These are phyloP conservation scores for Paecilomyces niveus DNA, from an alignment of 2,329 filamentous ascomycete genomes.

Conservation along the genomic window DNA sequence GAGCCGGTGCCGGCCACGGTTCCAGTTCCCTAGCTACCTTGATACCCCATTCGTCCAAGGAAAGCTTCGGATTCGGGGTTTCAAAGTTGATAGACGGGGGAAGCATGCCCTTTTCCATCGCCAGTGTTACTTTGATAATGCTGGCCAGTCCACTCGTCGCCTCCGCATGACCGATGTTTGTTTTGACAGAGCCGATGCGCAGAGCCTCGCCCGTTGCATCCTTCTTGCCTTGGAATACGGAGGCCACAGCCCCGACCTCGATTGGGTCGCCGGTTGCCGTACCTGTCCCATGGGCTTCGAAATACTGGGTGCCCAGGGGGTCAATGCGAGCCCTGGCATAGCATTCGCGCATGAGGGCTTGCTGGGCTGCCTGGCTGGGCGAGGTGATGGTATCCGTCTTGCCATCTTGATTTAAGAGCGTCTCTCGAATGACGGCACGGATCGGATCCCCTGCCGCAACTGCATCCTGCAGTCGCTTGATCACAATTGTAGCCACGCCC, in stretches of 20 bases:
- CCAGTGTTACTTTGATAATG: slow-evolving; percentile 11
- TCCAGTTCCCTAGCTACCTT: slow-evolving; percentile 3
- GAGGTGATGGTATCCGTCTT: slow-evolving; percentile 1
- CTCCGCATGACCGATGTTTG: slow-evolving; percentile 6
- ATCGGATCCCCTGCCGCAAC: background rate
- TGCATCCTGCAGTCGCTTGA: slow-evolving; percentile 11
- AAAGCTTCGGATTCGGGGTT: slow-evolving; percentile 3
- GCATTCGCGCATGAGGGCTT: background rate
- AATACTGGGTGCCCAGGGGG: slow-evolving; percentile 1
- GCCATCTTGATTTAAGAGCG: slow-evolving; percentile 1
- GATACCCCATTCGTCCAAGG: background rate
- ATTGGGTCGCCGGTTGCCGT: background rate
- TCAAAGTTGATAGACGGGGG: slow-evolving; percentile 4
- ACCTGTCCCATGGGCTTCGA: slow-evolving; percentile 3
- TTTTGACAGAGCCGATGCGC: background rate
- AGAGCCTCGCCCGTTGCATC: background rate
- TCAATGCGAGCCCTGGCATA: slow-evolving; percentile 1
- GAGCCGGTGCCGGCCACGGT: background rate
- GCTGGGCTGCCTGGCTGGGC: background rate
- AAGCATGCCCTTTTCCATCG: slow-evolving; percentile 8
- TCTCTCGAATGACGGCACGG: slow-evolving; percentile 2
- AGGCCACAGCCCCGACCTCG: background rate
- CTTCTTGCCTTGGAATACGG: background rate
- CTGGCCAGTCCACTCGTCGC: slow-evolving; percentile 5
- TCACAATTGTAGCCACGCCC: slow-evolving; percentile 9